Base-by-base conservation (phyloP, 106 monocot species). In the Phalaenopsis equestris region DNA sequence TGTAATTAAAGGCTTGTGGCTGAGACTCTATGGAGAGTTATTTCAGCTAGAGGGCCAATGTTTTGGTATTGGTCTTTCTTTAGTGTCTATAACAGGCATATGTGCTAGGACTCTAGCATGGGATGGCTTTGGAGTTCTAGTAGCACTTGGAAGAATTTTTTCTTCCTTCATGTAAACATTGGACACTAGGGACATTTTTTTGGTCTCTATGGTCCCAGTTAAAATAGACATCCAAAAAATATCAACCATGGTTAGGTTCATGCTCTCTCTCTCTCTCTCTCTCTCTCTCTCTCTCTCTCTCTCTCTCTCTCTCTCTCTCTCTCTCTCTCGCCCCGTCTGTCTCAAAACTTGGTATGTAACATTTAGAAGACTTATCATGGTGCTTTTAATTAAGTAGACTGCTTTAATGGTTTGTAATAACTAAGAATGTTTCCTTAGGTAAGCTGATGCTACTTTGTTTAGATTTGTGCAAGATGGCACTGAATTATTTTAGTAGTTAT, bases 31-130 rank as follows among this genome's bases (percentile, higher is more conserved):
- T 5, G 74, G 74, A 43, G 74, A 74, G 74, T 81, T 43, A 18
- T 81, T 43, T 72, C 37, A 86, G 79, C 74, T 75, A 82, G 78
- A 82, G 61, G 21, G 82, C 81, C 76, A 77, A 24, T 85, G 79
- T 79, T 87, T 21, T 83, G 78, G 84, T 84, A 84, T 84, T 87
- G 73, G 81, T 68, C 79, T 84, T 70, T 10, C 49, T n/a, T 55
- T 45, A 45, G 6, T 75, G 30, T 12, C 10, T 76, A 56, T 74
- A n/a, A 23, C 78, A 56, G 57, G 76, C 56, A 23, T 68, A 16
- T 19, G 36, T 6, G 9, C 52, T 52, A 52, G 72, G 72, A 42
- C 83, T 81, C 86, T 46, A 21, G 30, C 30, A 30, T 30, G 15
- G 43, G 77, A 77, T 77, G 83, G 86, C 47, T 68, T 8, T 77